Base-by-base conservation (phyloP, 164 flowering plant species). In the Dillenia turbinata region DNA sequence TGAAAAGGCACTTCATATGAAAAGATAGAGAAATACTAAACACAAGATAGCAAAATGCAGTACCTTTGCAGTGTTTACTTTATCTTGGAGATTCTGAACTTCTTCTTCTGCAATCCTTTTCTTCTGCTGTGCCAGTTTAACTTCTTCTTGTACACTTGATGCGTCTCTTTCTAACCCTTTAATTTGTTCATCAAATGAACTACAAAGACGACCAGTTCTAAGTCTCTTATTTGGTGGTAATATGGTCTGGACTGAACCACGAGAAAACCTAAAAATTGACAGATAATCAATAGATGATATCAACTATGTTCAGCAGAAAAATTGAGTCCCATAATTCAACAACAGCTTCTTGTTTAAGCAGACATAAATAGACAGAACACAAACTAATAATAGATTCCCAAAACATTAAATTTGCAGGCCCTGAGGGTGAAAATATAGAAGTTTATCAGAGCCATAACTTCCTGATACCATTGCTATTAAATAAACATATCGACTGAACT, bases 201-300 rank as follows among this genome's bases (percentile, higher is more conserved):
- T 71, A 77, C 88, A 80, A 62, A 94, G 86, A 52, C 99, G 87
- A 1, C 83, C 85, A 73, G 74, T 69, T 76, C 93, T 80, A 13
- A 63, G 63, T 61, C 61, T 80, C 74, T 59, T 90, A 67, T 75
- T 77, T 52, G 92, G 93, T 26, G 99, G 97, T 44, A 94, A 89
- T 75, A 74, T 71, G 19, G 99, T 94, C 75, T 94, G 87, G 45
- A 85, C 93, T 44, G 92, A 77, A 56, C 91, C 94, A 44, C 96
- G 92, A 49, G 79, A 84, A 74, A 89, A 94, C 99, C 99, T 92
- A 72, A 44, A 52, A 60, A 54, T 43, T 16, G 52, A 66, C 9
- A 10, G 10, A 9, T 0, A 24, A 52, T 26, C 47, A 62, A 57
- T 49, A 54, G 22, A 19, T 19, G 22, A 19, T 19, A 19, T 19